phyloP scores from a whole-genome alignment of 2,329 filamentous ascomycete genomes.

The Botrytis tulipae region DNA sequence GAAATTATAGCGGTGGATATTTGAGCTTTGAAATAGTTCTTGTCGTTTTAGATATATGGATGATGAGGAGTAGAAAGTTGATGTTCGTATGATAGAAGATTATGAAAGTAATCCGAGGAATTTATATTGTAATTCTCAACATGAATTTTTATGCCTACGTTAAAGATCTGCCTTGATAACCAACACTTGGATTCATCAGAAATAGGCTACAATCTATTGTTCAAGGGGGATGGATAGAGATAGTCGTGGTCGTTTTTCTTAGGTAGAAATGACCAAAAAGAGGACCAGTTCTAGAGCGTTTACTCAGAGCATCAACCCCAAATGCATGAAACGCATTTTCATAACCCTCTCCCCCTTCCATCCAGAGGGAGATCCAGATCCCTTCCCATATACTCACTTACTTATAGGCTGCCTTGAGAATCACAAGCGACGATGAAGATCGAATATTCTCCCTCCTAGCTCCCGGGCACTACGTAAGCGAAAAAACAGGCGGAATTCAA shows the following conservation, averaged over 20 bases:
- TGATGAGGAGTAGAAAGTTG: neutral
- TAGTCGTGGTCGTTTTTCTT: neutral
- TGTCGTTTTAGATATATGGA: neutral
- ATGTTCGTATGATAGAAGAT: neutral
- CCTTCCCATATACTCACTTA: neutral
- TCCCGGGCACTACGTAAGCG: neutral
- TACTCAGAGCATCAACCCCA: neutral
- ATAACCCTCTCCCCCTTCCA: neutral
- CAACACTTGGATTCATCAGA: neutral
- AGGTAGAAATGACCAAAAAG: neutral
- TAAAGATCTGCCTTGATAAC: neutral
- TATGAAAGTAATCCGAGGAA: neutral
- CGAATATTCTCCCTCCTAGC: neutral
- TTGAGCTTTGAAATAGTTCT: neutral
- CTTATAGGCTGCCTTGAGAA: neutral
- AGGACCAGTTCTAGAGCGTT: neutral
- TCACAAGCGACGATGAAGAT: neutral
- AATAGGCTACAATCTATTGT: neutral
- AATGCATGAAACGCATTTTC: neutral
- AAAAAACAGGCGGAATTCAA: no score
- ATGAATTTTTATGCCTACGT: neutral
- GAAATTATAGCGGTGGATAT: neutral
- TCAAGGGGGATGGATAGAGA: neutral
- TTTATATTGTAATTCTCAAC: neutral
- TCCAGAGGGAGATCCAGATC: neutral